Evolutionary conservation across 106 monocot species (phyloP).

Genomic region (Allium fistulosum): DNA sequence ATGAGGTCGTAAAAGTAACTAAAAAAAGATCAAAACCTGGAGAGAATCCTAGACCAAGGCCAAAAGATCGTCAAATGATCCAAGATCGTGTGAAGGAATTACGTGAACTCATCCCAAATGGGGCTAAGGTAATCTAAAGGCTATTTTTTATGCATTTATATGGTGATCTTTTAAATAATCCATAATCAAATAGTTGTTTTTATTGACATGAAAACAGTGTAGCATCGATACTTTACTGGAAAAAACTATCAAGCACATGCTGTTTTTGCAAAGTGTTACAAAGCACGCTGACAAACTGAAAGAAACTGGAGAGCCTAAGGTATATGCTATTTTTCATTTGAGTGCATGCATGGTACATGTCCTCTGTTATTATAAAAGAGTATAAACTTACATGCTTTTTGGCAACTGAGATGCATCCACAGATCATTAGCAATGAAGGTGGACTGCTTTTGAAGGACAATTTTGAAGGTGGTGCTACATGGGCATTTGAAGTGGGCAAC

Average conservation of each 20-base stretch:
- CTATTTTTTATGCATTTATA: neutral
- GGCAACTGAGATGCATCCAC: neutral
- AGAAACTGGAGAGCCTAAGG: conserved; percentile 46
- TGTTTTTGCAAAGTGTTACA: conserved; percentile 64
- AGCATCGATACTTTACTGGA: conserved; percentile 71
- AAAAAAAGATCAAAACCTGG: conserved; percentile 72
- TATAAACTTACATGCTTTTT: neutral
- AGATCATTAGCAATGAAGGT: conserved; percentile 49
- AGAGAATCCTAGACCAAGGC: conserved; percentile 76
- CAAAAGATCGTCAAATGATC: conserved; percentile 94
- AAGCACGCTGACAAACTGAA: conserved; percentile 68
- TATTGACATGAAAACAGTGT: conserved; percentile 21
- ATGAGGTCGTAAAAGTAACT: conserved; percentile 43
- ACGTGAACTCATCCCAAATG: conserved; percentile 92
- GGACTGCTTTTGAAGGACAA: conserved; percentile 54
- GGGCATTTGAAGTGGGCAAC: conserved; percentile 93
- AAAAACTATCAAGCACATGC: conserved; percentile 66
- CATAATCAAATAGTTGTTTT: neutral
- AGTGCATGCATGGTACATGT: neutral
- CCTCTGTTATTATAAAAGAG: neutral
- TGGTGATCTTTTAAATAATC: neutral
- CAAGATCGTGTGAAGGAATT: conserved; percentile 95
- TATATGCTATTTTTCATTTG: conserved; percentile 9
- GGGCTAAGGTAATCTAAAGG: conserved; percentile 58
- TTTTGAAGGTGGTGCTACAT: conserved; percentile 59